These are phyloP conservation scores for Polygonum aviculare DNA, from an alignment of 148 eudicot genomes.

Conservation along the genomic window DNA sequence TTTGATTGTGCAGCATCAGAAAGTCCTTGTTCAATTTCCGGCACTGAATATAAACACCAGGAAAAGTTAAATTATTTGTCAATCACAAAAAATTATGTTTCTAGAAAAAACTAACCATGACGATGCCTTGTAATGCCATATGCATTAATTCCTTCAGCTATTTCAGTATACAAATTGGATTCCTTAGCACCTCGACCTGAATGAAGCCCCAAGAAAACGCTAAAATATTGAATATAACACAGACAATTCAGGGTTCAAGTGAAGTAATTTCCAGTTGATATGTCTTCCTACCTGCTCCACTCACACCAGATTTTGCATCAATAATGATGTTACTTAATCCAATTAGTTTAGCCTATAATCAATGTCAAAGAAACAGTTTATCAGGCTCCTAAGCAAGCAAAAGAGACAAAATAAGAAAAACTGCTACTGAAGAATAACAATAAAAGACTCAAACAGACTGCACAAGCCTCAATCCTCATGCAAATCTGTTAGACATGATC, in stretches of 20 bases:
- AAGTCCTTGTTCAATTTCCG: conserved; percentile 96
- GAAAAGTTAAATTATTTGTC: not conserved
- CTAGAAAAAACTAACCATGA: conserved; percentile 52
- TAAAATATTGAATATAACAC: not conserved
- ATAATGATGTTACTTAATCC: conserved; percentile 54
- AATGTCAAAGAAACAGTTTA: not conserved
- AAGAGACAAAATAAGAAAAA: not conserved
- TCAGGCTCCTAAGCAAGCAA: not conserved
- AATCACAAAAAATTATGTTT: not conserved
- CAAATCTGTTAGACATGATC: not conserved
- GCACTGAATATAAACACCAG: conserved; percentile 41
- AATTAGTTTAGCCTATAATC: conserved; percentile 67
- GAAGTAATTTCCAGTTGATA: not conserved
- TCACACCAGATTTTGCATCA: conserved; percentile 93
- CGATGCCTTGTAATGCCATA: conserved; percentile 94
- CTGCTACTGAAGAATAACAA: not conserved
- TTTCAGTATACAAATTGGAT: conserved; percentile 88
- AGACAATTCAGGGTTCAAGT: conserved; percentile 6
- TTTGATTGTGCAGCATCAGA: conserved; percentile 58
- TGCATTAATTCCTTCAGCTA: conserved; percentile 90
- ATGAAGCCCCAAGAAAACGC: not conserved
- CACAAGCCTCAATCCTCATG: not conserved
- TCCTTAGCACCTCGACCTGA: conserved; percentile 95
- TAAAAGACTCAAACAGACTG: not conserved
- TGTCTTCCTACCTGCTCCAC: conserved; percentile 74